phyloP scores from a whole-genome alignment of 805 yeast species.

The Cyberlindnera nakhonratchasimensis region DNA sequence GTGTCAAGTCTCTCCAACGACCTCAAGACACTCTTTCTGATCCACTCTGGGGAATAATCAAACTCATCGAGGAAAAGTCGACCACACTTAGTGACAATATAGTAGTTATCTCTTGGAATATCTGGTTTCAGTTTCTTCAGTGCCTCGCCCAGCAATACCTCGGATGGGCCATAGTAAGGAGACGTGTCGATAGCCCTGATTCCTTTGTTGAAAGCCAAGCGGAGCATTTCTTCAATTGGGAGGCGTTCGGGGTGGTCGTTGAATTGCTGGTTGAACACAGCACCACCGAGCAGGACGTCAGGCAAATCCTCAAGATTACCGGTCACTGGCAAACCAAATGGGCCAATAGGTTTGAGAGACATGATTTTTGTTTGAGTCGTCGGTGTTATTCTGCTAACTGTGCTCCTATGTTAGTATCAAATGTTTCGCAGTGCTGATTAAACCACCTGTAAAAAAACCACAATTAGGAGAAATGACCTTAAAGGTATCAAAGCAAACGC shows the following conservation, averaged over 20 bases:
- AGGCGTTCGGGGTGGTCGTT: slow-evolving; percentile 60
- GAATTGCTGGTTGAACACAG: slow-evolving; percentile 80
- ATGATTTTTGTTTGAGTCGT: not conserved
- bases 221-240: slow-evolving; percentile 55
- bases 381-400: not conserved
- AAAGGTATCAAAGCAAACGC: no score
- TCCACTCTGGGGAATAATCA: slow-evolving; percentile 63
- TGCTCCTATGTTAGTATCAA: not conserved
- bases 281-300: slow-evolving; percentile 80
- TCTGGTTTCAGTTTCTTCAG: slow-evolving; percentile 38
- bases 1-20: slow-evolving; percentile 67
- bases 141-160: slow-evolving; percentile 66
- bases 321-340: slow-evolving; percentile 17
- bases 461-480: no score
- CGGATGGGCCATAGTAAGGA: slow-evolving; percentile 92
- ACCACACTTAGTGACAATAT: slow-evolving; percentile 84
- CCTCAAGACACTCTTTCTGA: slow-evolving; percentile 60
- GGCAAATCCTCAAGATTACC: slow-evolving; percentile 37
- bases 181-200: slow-evolving; percentile 83
- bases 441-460: no score
- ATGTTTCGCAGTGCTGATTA: no score
- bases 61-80: slow-evolving; percentile 64
- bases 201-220: slow-evolving; percentile 61
- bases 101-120: slow-evolving; percentile 57
- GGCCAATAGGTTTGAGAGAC: slow-evolving; percentile 16